Conservation (phyloP, 2,329 filamentous ascomycete genomes). For the Coleophoma cylindrospora region DNA sequence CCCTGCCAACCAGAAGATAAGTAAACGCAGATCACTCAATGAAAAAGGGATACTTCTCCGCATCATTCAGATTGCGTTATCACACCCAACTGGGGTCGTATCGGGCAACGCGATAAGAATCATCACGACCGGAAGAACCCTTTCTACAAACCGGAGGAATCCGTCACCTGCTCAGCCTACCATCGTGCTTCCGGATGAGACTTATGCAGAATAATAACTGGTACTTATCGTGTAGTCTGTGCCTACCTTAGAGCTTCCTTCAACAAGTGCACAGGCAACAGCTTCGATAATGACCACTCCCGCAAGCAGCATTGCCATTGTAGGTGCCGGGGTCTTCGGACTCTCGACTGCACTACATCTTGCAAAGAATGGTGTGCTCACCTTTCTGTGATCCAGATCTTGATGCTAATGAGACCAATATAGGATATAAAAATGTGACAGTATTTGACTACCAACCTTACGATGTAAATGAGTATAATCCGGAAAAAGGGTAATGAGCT, state of each 20-base stretch:
- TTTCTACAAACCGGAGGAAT: too few relatives aligned
- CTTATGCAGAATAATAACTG: background rate
- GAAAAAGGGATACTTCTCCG: background rate
- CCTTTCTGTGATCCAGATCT: background rate
- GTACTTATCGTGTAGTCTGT: background rate
- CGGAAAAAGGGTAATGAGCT: background rate
- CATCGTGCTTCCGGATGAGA: background rate
- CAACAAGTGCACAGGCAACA: background rate
- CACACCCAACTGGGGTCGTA: background rate
- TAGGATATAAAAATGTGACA: constrained; percentile 38
- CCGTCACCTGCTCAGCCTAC: background rate
- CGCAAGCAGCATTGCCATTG: constrained; percentile 27
- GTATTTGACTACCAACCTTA: constrained; percentile 42
- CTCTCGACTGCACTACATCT: constrained; percentile 35
- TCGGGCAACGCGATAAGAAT: background rate
- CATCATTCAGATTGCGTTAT: background rate
- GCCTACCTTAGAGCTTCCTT: too few relatives aligned
- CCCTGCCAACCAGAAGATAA: too few relatives aligned
- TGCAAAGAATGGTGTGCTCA: constrained; percentile 26
- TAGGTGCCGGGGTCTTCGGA: constrained; percentile 34
- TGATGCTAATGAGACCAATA: background rate
- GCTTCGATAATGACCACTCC: background rate
- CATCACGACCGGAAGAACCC: background rate
- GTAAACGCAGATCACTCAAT: too few relatives aligned
- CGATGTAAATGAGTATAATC: constrained; percentile 30